Evolutionary conservation across 805 yeast genomes (phyloP).

Genomic region (Peterozyma toletana): DNA sequence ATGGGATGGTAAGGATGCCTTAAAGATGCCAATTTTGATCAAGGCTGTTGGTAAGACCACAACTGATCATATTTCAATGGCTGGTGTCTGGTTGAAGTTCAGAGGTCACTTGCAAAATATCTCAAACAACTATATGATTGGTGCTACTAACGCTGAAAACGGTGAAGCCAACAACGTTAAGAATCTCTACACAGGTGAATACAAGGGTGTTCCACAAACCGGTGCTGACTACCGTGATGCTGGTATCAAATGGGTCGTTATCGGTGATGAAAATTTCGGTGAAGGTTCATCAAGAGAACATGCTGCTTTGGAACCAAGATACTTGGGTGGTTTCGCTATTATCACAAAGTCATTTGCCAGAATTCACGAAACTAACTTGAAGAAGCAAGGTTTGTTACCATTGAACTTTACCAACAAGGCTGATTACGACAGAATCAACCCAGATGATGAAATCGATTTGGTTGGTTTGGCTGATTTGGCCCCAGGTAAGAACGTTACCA

Average conservation of each 20-base stretch:
- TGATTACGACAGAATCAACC: constrained; percentile 90
- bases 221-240: constrained; percentile 92
- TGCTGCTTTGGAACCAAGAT: constrained; percentile 99
- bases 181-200: constrained; percentile 88
- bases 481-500: constrained; percentile 84
- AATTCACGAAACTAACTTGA: constrained; percentile 98
- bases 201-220: constrained; percentile 94
- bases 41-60: constrained; percentile 97
- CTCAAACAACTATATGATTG: constrained; percentile 98
- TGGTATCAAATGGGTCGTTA: constrained; percentile 92
- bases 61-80: constrained; percentile 99
- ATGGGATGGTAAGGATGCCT: constrained; percentile 95
- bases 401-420: constrained; percentile 84
- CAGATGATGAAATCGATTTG: constrained; percentile 84
- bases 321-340: constrained; percentile 96
- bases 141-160: constrained; percentile 96
- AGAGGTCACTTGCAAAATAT: constrained; percentile 99
- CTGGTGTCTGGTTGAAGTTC: constrained; percentile 99
- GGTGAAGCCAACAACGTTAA: constrained; percentile 87
- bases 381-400: constrained; percentile 98
- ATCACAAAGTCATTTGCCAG: constrained; percentile 97
- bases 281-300: constrained; percentile 99
- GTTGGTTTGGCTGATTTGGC: constrained; percentile 78
- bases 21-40: constrained; percentile 84
- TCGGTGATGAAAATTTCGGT: constrained; percentile 98